Base-by-base conservation (phyloP, 495 filamentous ascomycete species). In the Parathielavia appendiculata region DNA sequence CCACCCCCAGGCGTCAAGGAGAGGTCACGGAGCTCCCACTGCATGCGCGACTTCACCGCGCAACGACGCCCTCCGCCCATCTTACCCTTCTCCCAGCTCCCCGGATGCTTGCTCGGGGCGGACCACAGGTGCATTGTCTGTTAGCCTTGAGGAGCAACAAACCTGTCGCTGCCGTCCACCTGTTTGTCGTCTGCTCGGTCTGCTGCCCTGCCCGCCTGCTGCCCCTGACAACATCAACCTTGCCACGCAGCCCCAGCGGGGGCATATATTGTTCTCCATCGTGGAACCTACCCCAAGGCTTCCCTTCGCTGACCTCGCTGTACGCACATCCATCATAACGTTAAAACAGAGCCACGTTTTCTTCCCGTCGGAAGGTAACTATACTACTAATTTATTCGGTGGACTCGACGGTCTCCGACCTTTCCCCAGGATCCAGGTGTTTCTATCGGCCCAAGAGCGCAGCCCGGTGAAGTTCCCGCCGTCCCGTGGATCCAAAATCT, bases 381-480 rank as follows among this genome's bases (percentile, higher is more conserved):
- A 48, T 43, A 26, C 51, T 49, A 51, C 46, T 56, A 48, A 46
- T 43, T 53, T 22, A 55, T n/a, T 58, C 44, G 41, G 56, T 56
- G 53, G 46, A 66, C 55, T 61, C 55, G 50, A 26, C 60, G 58
- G 52, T 56, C 45, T 58, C 48, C 60, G 51, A 55, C 65, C 54
- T 38, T 43, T 58, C 66, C 61, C 44, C 51, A 56, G 59, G 63
- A 59, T 51, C 44, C 23, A 52, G 50, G 56, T 44, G 52, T 52
- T 64, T 60, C 53, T 47, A 56, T 50, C 51, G n/a, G 50, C 47
- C 59, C 56, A 54, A 64, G 61, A 56, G 64, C 59, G 63, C 57
- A 67, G 64, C 58, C 68, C 59, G 60, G 64, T 62, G 66, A 71
- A 63, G 68, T 56, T 58, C 61, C 65, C 66, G 54, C 64, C 66